phyloP scores from a whole-genome alignment of 1,284 basidiomycete species.

The Flammula alnicola region DNA sequence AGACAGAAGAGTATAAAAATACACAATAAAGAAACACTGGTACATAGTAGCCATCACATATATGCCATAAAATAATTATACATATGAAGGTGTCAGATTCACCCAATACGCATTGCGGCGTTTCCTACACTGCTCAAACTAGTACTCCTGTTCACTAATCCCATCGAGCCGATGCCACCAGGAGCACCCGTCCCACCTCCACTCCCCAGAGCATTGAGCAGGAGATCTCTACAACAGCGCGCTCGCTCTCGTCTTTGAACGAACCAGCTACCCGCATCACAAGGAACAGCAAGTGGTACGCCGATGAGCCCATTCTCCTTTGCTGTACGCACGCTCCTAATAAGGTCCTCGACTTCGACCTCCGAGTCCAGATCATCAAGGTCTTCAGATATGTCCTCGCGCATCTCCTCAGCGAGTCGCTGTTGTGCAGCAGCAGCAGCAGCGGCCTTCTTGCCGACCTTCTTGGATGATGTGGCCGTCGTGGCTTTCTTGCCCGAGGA shows the following conservation, averaged over 20 bases:
- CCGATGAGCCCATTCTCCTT: constrained; percentile 58
- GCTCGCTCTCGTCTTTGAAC: constrained; percentile 74
- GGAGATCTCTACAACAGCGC: constrained; percentile 68
- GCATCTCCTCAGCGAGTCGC: constrained; percentile 45
- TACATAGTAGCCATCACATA: too few species aligned
- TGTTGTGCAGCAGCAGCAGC: constrained; percentile 50
- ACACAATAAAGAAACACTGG: too few species aligned
- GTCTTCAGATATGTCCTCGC: constrained; percentile 71
- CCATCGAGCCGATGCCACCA: constrained; percentile 32
- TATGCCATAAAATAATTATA: too few species aligned
- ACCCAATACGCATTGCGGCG: constrained; percentile 20
- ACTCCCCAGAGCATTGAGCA: constrained; percentile 58
- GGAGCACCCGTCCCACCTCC: constrained; percentile 32
- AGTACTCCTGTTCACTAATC: constrained; percentile 32
- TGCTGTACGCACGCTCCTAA: constrained; percentile 50
- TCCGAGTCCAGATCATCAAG: constrained; percentile 82
- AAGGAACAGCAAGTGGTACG: constrained; percentile 60
- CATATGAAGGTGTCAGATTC: too few species aligned
- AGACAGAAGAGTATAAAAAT: too few species aligned
- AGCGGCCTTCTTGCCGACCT: constrained; percentile 53
- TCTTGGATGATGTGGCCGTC: constrained; percentile 48
- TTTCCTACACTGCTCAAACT: constrained; percentile 30
- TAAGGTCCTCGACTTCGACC: constrained; percentile 68
- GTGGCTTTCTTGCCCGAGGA: constrained; percentile 45
- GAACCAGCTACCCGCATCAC: constrained; percentile 71